Percentiles rank a stretch among this genome's conserved stretches.
Evolutionary conservation across 306 rosid genomes (phyloP).

Genomic region (Sesbania bispinosa): DNA sequence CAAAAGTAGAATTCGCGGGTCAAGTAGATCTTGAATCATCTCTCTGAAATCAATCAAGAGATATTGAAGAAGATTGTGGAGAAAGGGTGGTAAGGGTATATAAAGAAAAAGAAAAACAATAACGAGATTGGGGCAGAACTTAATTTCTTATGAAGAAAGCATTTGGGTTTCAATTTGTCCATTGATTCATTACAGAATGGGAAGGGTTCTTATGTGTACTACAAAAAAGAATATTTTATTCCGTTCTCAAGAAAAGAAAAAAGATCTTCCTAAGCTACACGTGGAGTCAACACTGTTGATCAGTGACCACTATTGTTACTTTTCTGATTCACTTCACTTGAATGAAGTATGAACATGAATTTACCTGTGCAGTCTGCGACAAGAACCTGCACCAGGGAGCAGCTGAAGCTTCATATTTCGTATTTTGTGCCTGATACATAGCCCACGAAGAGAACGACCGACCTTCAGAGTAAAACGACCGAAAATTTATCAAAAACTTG

Average conservation of each 20-base stretch:
- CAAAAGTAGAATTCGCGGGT: too few species aligned
- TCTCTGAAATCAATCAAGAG: background rate
- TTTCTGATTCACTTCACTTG: conserved; percentile 5
- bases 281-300: conserved; percentile 10
- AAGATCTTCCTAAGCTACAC: too few species aligned
- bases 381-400: conserved; percentile 77
- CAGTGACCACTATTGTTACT: background rate
- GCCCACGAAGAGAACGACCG: conserved; percentile 47
- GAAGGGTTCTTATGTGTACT: background rate
- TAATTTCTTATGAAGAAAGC: too few species aligned
- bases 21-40: too few species aligned
- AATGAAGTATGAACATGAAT: conserved; percentile 14
- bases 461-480: conserved; percentile 42
- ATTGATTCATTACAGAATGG: background rate
- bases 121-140: background rate
- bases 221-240: too few species aligned
- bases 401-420: conserved; percentile 37
- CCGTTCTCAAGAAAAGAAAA: too few species aligned
- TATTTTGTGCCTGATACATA: too few species aligned
- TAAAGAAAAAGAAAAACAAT: background rate
- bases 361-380: conserved; percentile 72
- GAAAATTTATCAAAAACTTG: background rate
- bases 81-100: too few species aligned
- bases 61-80: background rate
- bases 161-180: background rate